Evolutionary conservation across 345 rosid species (phyloP), one percentile per base, ranked within the genome.

Genomic region (Corchorus olitorius): DNA sequence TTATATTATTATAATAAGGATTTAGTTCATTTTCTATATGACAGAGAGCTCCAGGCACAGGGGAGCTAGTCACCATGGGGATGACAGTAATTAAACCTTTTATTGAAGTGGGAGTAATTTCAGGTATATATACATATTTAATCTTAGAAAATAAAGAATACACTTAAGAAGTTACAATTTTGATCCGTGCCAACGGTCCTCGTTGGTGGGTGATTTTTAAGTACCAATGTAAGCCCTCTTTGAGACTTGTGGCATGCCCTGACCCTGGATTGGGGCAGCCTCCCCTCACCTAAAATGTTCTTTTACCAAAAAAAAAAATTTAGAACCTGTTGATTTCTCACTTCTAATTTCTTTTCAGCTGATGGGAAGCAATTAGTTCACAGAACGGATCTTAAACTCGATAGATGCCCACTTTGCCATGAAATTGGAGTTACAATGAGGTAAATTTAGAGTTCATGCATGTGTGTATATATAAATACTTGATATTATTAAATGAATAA

Each of bases 51-150:
- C 88, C 86, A 64, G 78, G 45, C 0, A 72, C 75, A 2, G 85
- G 90, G 10, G 87, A 87, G 74, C 80, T 83, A 15, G 85, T 85
- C 5, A 72, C 79, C 59, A 75, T 84, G 50, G 88, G 88, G 58
- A 67, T 81, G 41, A 34, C 76, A 66, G 74, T 75, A 37, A 59
- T 13, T 1, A 80, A 83, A 73, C 88, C 90, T 11, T 85, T 72
- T 70, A 16, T 70, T 62, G 82, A 72, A 60, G 53, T 84, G 13
- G 90, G 90, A 71, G 76, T 87, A 14, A 41, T 87, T 48, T 85
- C 87, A 20, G 85, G 88, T 87, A 79, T 9, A 27, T 50, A 37
- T 49, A 12, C 43, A 69, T 8, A 12, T 14, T 6, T 0, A 41
- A 17, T 17, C 33, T 10, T n/a, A 48, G 5, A 48, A 6, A 14